Evolutionary conservation across 2,329 filamentous ascomycete species (phyloP), one percentile per base, ranked within the genome.

Genomic region (Myriangium duriaei): DNA sequence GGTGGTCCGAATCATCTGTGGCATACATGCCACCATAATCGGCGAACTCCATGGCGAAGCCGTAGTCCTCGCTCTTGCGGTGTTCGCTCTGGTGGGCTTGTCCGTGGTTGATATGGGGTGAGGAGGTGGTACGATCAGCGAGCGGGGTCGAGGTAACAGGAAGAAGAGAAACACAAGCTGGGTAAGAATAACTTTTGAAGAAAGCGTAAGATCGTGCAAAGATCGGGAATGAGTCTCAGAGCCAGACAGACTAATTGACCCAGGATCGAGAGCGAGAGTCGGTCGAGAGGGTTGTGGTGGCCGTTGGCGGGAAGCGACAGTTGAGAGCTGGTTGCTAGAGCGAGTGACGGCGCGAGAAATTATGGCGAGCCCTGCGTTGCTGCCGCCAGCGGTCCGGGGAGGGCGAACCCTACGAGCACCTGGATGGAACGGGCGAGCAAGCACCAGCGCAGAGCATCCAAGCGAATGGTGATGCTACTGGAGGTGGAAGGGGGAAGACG

Each of bases 21-120:
- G 28, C 14, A 21, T 34, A 35, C 32, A 45, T 40, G n/a, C 39
- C 38, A n/a, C n/a, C n/a, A 21, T 43, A 45, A 35, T 45, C 41
- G 38, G 39, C 41, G 35, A 41, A 43, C 30, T 45, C 43, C 43
- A 45, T 45, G 21, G 21, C 21, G n/a, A 26, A 26, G 21, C 21
- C 21, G 21, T 26, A n/a, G 21, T 26, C 21, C 21, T 26, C 21
- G 21, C 21, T 26, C 21, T 26, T 26, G 21, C n/a, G 21, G 21
- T 26, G 21, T 26, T 7, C 21, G 7, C 21, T 26, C 21, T 26
- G 7, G 7, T 26, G 7, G 21, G 7, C 21, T 7, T 7, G 21
- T 26, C 21, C 7, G 21, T n/a, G n/a, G n/a, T n/a, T n/a, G n/a
- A n/a, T n/a, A n/a, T n/a, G n/a, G n/a, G n/a, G n/a, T n/a, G n/a